These are phyloP conservation scores for Tylopilus felleus DNA, from an alignment of 768 basidiomycete species.

Conservation along the genomic window DNA sequence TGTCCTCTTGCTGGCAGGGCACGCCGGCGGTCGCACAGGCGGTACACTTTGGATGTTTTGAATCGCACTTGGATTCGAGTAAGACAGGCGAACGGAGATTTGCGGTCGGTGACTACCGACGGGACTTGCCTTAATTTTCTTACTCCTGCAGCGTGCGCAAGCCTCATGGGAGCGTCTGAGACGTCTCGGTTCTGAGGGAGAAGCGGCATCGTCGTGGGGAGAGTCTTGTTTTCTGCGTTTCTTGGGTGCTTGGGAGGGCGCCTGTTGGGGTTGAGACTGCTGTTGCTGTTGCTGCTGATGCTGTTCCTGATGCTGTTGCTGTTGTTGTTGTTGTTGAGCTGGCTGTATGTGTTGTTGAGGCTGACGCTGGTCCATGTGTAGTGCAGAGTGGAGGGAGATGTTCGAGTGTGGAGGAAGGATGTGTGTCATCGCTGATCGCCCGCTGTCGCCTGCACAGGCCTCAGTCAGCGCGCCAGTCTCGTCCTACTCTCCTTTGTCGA, in stretches of 20 bases:
- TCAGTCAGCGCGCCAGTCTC: constrained; percentile 9
- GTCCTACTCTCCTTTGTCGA: constrained; percentile 21
- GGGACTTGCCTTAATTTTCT: constrained; percentile 91
- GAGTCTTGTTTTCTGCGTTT: constrained; percentile 62
- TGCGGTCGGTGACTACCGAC: constrained; percentile 75
- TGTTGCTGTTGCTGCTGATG: constrained; percentile 33
- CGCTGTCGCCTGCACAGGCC: constrained; percentile 1
- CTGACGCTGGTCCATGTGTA: constrained; percentile 68
- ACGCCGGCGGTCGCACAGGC: constrained; percentile 80
- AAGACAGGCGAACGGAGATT: constrained; percentile 59
- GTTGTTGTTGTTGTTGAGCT: constrained; percentile 24
- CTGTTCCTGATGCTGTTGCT: constrained; percentile 26
- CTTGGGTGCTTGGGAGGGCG: constrained; percentile 38
- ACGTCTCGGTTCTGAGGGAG: constrained; percentile 70
- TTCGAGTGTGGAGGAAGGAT: constrained; percentile 46
- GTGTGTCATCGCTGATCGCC: constrained; percentile 42
- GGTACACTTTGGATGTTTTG: constrained; percentile 83
- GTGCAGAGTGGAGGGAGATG: constrained; percentile 55
- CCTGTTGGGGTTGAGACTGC: constrained; percentile 30
- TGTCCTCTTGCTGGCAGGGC: constrained; percentile 82
- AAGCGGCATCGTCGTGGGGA: constrained; percentile 49
- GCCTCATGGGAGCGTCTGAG: constrained; percentile 88
- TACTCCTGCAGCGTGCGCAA: constrained; percentile 89
- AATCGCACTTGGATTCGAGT: constrained; percentile 69
- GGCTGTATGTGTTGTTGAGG: constrained; percentile 41